A percentile compares a stretch with the other conserved stretches of the same genome.
Evolutionary conservation across 176 grass and related monocot genomes (phyloP).

Genomic region (Avena insularis): DNA sequence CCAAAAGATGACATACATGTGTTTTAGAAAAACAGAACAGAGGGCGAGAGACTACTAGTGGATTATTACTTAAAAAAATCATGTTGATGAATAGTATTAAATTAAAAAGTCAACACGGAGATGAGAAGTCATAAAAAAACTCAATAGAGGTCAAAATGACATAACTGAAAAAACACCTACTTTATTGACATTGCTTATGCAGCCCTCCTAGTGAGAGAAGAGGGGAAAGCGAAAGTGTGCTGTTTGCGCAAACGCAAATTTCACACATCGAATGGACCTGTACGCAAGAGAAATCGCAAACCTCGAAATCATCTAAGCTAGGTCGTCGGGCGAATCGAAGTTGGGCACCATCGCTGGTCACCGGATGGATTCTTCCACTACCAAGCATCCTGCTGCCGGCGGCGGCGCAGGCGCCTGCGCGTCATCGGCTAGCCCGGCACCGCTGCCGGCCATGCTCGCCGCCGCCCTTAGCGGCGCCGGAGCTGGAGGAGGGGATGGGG

Average conservation of each 20-base stretch:
- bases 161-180: not conserved
- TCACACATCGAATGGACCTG: not conserved
- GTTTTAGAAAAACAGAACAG: no score
- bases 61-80: not conserved
- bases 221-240: not conserved
- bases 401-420: not conserved
- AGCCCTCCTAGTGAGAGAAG: not conserved
- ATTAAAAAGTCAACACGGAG: not conserved
- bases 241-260: not conserved
- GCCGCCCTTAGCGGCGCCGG: not conserved
- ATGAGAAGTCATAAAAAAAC: not conserved
- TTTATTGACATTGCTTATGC: not conserved
- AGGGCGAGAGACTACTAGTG: not conserved
- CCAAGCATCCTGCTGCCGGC: slow-evolving; percentile 31
- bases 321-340: slow-evolving; percentile 32
- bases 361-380: slow-evolving; percentile 37
- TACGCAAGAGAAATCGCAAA: slow-evolving; percentile 24
- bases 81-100: not conserved
- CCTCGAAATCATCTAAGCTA: slow-evolving; percentile 19
- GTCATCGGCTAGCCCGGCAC: not conserved
- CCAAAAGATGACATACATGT: no score
- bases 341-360: slow-evolving; percentile 14
- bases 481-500: slow-evolving; percentile 39
- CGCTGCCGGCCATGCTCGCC: not conserved
- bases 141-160: not conserved